phyloP scores from a whole-genome alignment of 148 eudicot species.

The Cornus suecica region DNA sequence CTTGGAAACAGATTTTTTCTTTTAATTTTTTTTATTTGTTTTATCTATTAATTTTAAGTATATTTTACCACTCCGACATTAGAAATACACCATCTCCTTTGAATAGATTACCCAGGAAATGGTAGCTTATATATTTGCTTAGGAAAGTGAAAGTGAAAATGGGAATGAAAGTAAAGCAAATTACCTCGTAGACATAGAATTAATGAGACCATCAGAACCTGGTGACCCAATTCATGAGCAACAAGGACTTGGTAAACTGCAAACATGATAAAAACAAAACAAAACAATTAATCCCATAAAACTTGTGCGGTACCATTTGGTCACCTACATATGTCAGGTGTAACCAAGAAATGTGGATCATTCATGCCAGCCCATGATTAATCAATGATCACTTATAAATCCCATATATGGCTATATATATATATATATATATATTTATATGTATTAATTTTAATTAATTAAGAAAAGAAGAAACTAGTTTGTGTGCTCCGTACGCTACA shows the following conservation, averaged over 20 bases:
- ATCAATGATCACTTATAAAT: too few species aligned
- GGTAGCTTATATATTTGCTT: background rate
- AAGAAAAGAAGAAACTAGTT: too few species aligned
- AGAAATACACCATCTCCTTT: background rate
- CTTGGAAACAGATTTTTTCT: too few species aligned
- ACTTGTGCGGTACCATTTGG: background rate
- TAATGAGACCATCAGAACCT: background rate
- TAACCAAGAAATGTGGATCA: background rate
- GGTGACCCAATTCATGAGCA: background rate
- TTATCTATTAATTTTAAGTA: too few species aligned
- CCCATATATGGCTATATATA: too few species aligned
- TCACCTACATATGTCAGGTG: background rate
- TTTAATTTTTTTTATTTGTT: too few species aligned
- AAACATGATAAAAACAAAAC: too few species aligned
- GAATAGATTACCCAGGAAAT: background rate
- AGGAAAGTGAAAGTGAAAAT: background rate
- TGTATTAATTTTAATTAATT: too few species aligned
- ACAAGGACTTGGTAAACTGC: background rate
- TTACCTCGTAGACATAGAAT: background rate
- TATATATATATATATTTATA: too few species aligned
- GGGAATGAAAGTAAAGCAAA: background rate
- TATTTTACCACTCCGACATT: background rate
- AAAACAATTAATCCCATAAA: background rate
- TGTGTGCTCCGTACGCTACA: too few species aligned
- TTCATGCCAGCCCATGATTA: background rate